phyloP scores from a whole-genome alignment of 108 stramenopile genomes.

The Schizochytrium sp. region DNA sequence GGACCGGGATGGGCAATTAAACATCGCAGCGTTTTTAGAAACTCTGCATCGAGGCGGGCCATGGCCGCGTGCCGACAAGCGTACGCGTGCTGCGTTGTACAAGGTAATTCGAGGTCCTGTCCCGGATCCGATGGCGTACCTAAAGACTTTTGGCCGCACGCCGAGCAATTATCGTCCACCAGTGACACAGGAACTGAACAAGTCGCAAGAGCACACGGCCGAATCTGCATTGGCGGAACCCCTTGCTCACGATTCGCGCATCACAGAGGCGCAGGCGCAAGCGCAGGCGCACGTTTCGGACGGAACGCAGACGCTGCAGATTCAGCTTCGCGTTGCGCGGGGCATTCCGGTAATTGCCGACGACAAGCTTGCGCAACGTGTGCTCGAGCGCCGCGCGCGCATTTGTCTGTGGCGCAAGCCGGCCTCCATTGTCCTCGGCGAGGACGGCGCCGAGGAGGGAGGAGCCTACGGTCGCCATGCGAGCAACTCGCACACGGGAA shows the following conservation, averaged over 20 bases:
- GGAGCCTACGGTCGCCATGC: too few relatives aligned
- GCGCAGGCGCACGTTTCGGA: background rate
- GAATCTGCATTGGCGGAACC: background rate
- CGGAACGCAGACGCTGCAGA: background rate
- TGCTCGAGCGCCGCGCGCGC: background rate
- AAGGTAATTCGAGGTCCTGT: background rate
- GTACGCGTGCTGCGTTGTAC: background rate
- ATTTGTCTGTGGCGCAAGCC: background rate
- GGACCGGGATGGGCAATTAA: background rate
- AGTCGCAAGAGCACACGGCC: background rate
- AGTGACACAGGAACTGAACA: background rate
- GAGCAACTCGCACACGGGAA: too few relatives aligned
- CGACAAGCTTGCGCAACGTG: background rate
- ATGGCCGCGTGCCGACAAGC: background rate
- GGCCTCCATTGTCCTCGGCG: background rate
- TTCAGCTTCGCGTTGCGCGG: background rate
- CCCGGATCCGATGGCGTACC: background rate
- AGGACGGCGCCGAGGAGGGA: background rate
- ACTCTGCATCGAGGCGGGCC: background rate
- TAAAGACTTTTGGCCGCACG: background rate
- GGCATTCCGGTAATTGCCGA: slow-evolving; percentile 1
- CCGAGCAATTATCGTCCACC: background rate
- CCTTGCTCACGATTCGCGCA: background rate
- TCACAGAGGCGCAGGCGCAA: background rate
- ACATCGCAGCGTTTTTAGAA: background rate